Base-by-base conservation (phyloP, 23 red algal species). In the Gracilaria caudata region DNA sequence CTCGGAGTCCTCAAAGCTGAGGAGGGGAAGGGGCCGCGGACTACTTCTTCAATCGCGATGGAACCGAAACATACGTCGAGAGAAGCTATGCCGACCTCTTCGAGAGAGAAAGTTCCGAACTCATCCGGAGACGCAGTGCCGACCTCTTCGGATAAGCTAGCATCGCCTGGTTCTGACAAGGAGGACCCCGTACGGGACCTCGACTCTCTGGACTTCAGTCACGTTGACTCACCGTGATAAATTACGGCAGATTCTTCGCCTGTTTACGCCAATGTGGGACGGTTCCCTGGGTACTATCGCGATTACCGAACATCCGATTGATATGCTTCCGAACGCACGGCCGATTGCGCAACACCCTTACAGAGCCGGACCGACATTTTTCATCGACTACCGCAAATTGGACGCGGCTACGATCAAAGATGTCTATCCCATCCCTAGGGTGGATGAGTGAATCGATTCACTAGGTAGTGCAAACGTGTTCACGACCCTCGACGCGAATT, bases 401-500 rank as follows among this genome's bases (percentile, higher is more conserved):
- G 45, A 77, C 72, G 72, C 72, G 72, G 72, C 45, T 9, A 77
- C 72, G 23, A 9, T 77, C 72, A 44, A 51, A 21, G 28, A 77
- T 39, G 45, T 51, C 1, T 77, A 51, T 37, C 72, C 45, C 16
- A 47, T 77, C 39, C 72, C 72, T n/a, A 7, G 45, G 23, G 45
- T 77, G 72, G 72, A 77, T 37, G 72, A 77, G 45, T 77, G 72
- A 30, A 77, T 77, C 36, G 72, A 77, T 20, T 51, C 45, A 8
- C 23, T 77, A 9, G 38, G 72, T 9, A 25, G n/a, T 25, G 72
- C 28, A 9, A 51, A 47, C 2, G 72, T 77, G 72, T 77, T 51
- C 72, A 47, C 72, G 45, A 77, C 72, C 72, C 56, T 81, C 7
- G 78, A 81, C 49, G 47, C 51, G 36, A 81, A 81, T 63, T 43